phyloP scores from a whole-genome alignment of 75 land plant genomes.

The Chamaecyparis obtusa region DNA sequence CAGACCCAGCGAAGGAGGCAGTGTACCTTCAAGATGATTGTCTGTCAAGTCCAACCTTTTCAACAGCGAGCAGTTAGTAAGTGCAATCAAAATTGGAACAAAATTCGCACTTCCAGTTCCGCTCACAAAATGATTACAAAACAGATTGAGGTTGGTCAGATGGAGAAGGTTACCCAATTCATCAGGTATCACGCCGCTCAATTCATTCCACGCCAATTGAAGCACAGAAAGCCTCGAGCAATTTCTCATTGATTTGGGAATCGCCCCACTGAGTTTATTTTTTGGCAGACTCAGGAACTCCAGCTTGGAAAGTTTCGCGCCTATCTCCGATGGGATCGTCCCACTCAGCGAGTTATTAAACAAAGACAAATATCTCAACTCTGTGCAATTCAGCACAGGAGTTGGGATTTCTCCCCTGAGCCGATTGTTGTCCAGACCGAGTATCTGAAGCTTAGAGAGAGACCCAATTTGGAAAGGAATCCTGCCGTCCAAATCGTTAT shows the following conservation, averaged over 20 bases:
- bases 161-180: constrained; percentile 13
- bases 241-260: no score
- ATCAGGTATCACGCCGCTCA: constrained; percentile 24
- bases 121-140: neutral
- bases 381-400: no score
- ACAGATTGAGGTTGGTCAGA: neutral
- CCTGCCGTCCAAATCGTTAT: no score
- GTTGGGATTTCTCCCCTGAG: no score
- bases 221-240: no score
- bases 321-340: neutral
- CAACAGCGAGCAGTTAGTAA: neutral
- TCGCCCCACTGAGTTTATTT: no score
- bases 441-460: no score
- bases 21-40: neutral
- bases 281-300: neutral
- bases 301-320: neutral
- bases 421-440: no score
- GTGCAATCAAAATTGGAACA: neutral
- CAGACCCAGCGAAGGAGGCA: no score
- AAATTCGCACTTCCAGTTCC: neutral
- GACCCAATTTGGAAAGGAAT: no score
- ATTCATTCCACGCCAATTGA: constrained; percentile 15
- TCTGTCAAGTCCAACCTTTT: neutral
- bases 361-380: no score
- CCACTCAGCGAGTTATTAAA: neutral